These are phyloP conservation scores for Amaranthus tricolor DNA, from an alignment of 179 eudicot species.

Conservation along the genomic window DNA sequence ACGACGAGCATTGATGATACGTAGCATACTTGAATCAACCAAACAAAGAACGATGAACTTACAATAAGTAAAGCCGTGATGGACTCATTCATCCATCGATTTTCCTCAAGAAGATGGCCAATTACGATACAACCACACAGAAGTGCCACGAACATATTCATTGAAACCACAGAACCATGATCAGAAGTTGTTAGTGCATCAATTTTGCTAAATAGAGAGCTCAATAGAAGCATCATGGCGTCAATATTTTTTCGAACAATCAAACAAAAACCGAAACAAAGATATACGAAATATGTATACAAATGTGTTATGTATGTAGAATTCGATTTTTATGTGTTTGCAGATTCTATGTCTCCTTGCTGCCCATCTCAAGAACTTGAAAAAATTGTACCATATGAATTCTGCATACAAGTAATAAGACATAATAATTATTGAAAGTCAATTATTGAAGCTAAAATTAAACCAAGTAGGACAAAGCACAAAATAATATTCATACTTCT, in stretches of 20 bases:
- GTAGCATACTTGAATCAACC: background rate
- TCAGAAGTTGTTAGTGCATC: constrained; percentile 53
- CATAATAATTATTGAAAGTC: background rate
- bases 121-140: constrained; percentile 80
- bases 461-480: background rate
- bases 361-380: constrained; percentile 28
- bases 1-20: background rate
- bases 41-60: constrained; percentile 23
- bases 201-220: constrained; percentile 34
- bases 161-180: constrained; percentile 69
- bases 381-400: constrained; percentile 28
- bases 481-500: constrained; percentile 3
- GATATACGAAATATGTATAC: background rate
- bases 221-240: constrained; percentile 49
- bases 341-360: constrained; percentile 26
- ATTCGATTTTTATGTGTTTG: constrained; percentile 7
- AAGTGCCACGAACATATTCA: constrained; percentile 81
- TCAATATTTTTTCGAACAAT: constrained; percentile 6
- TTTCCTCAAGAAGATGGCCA: constrained; percentile 92
- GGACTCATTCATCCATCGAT: constrained; percentile 96
- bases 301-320: background rate
- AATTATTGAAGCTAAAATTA: background rate
- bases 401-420: constrained; percentile 23
- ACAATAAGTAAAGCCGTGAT: constrained; percentile 84
- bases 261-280: background rate